Evolutionary conservation across 306 rosid species (phyloP), one percentile per base, ranked within the genome.

Genomic region (Vicia sativa): DNA sequence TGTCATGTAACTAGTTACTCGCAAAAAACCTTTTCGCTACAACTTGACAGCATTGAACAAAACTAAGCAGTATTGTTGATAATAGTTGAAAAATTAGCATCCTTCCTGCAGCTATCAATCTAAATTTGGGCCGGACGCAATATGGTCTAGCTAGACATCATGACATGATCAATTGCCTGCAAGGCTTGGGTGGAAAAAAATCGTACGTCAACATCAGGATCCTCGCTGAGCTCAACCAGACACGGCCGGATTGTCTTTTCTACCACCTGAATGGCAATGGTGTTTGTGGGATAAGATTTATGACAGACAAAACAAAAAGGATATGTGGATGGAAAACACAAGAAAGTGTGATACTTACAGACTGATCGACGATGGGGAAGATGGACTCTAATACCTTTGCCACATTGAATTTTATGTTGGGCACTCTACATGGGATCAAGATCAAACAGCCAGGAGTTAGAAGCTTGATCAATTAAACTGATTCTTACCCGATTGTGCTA

Each of bases 131-230:
- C n/a, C 6, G 58, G 48, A 68, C 62, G 29, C 72, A 74, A 60
- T 72, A 70, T 65, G 4, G 57, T 67, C 83, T 89, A 92, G 84
- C 92, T 85, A 62, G 92, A 84, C 95, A 92, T 89, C 92, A 89
- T 87, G 14, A 89, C 89, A 63, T 89, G 82, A 75, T 92, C 96
- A 67, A 87, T 85, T 55, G 97, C 82, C 76, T 89, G 95, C 18
- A 89, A 86, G 25, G 96, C 96, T 86, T 92, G 96, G 85, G 78
- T 87, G 57, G 97, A 86, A 6, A 89, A 92, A 74, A 82, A 85
- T 45, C 97, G 90, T 34, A 91, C 97, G 57, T 91, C 97, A 42
- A 91, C 97, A 74, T 91, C 97, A 39, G 97, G 97, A 70, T 91
- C 97, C 83, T 91, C 97, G 4, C 95, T 77, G 41, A 91, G 95